phyloP scores from a whole-genome alignment of 176 grass and related monocot species.

The Oryza coarctata region DNA sequence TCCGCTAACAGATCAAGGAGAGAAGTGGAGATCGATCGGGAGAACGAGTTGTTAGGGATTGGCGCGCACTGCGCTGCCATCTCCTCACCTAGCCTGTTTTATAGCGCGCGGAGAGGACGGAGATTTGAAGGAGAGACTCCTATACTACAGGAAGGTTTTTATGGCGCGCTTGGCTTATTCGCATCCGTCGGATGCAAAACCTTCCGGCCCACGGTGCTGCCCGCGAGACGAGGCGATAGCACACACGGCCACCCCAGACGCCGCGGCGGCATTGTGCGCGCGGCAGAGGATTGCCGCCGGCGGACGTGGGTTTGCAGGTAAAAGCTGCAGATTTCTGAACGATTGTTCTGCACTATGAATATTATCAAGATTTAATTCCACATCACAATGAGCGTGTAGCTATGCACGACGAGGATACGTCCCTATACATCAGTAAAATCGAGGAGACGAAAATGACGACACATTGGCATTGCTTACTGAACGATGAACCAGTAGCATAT shows the following conservation, averaged over 20 bases:
- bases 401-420: too few species aligned
- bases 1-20: not conserved
- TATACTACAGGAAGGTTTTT: not conserved
- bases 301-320: not conserved
- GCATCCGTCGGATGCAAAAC: not conserved
- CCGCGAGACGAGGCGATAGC: too few species aligned
- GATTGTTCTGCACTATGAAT: too few species aligned
- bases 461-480: constrained; percentile 18
- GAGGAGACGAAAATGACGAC: not conserved
- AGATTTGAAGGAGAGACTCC: not conserved
- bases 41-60: constrained; percentile 4
- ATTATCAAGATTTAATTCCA: too few species aligned
- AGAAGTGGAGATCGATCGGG: not conserved
- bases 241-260: too few species aligned
- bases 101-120: not conserved
- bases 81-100: not conserved
- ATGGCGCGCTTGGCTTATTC: not conserved
- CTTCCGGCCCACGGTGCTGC: too few species aligned
- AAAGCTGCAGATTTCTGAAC: not conserved
- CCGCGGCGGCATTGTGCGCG: not conserved
- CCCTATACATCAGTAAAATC: not conserved
- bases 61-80: not conserved
- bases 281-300: not conserved
- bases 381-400: too few species aligned
- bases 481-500: not conserved